Evolutionary conservation across 2,329 filamentous ascomycete species (phyloP), one percentile per base, ranked within the genome.

Genomic region (Trichoderma polysporum): DNA sequence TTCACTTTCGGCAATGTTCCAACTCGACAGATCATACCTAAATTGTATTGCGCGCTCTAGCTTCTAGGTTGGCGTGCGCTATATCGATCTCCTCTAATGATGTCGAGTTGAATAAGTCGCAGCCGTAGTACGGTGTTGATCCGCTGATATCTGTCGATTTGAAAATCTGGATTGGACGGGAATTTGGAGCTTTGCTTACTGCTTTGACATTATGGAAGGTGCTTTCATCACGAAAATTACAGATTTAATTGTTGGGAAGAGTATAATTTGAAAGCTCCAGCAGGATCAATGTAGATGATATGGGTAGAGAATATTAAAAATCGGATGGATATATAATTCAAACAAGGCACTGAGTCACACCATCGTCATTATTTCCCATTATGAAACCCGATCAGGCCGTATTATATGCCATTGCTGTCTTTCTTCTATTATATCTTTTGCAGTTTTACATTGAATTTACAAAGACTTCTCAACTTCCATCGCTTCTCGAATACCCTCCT

Each of bases 391-490:
- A 3, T n/a, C 1, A 41, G 15, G 8, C 33, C 13, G 9, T 35
- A 3, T 35, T 9, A 35, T 9, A 35, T 35, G 33, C 13, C 8
- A 9, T 6, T 13, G n/a, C n/a, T 35, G 33, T 35, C 17, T 25
- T 3, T n/a, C 19, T n/a, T n/a, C 10, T 49, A 50, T 49, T 60
- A 37, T 13, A 35, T 27, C 31, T 19, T 31, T 37, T 27, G 6
- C 2, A 10, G 7, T 19, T 19, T 19, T 35, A 47, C 12, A 57
- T 22, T 1, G 9, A 39, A 29, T 37, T 31, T 62, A 86, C 70
- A 87, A 74, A 25, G 80, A 79, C 74, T 80, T 83, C 80, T 91
- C 89, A 57, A 91, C 77, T 68, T 88, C 85, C 86, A 91, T 90
- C 12, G 86, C 85, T 76, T 91, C 89, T 69, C 77, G 78, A 59